Evolutionary conservation across 176 grass and related monocot species (phyloP).

Genomic region (Aegilops bicornis): DNA sequence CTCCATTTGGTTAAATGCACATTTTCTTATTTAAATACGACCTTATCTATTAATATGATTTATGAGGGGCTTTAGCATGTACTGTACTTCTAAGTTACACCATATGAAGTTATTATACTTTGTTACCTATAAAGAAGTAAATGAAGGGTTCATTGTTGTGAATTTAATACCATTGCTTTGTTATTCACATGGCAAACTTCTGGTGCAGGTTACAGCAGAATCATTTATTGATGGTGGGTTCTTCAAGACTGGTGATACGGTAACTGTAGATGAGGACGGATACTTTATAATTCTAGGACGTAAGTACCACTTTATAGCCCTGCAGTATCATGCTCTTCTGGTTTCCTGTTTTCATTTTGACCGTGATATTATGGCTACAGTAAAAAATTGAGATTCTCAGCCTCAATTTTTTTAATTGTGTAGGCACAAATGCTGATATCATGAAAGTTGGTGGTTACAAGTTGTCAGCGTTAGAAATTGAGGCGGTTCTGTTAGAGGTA

Average conservation of each 20-base stretch:
- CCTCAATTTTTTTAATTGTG: slow-evolving; percentile 28
- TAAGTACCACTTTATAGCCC: slow-evolving; percentile 41
- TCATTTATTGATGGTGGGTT: slow-evolving; percentile 84
- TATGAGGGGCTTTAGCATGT: not conserved
- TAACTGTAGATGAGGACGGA: slow-evolving; percentile 79
- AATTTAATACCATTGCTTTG: slow-evolving; percentile 28
- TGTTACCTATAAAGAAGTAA: slow-evolving; percentile 4
- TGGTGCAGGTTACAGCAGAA: slow-evolving; percentile 68
- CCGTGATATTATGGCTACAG: not conserved
- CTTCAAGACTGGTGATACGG: slow-evolving; percentile 96
- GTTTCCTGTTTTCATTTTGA: slow-evolving; percentile 30
- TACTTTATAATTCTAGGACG: slow-evolving; percentile 90
- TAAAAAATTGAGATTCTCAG: not conserved
- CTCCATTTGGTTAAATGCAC: slow-evolving; percentile 2
- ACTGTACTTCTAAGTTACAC: not conserved
- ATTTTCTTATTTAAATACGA: not conserved
- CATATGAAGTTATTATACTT: slow-evolving; percentile 1
- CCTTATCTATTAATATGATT: not conserved
- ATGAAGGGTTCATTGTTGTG: slow-evolving; percentile 13
- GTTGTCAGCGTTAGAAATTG: slow-evolving; percentile 93
- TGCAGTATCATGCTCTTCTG: not conserved
- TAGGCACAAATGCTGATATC: slow-evolving; percentile 98
- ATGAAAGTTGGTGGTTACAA: slow-evolving; percentile 99
- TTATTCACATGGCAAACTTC: slow-evolving; percentile 24
- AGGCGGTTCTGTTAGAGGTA: slow-evolving; percentile 86